phyloP scores from a whole-genome alignment of 1,284 basidiomycete genomes.

The Butyriboletus appendiculatus region DNA sequence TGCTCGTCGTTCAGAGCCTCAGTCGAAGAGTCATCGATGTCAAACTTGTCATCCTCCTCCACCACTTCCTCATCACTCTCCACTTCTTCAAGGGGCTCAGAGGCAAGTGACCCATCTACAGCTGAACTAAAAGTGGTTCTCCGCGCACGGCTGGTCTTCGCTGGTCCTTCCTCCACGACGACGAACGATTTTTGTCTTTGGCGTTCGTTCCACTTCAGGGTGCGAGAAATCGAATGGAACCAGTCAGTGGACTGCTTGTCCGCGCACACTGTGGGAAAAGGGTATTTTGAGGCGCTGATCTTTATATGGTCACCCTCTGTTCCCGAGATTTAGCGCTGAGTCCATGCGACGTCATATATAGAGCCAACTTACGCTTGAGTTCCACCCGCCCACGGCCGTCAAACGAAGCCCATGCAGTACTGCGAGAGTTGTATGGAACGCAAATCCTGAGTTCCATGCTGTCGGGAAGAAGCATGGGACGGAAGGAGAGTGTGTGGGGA shows the following conservation, averaged over 20 bases:
- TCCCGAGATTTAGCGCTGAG: slow-evolving; percentile 13
- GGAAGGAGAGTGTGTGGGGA: slow-evolving; percentile 97
- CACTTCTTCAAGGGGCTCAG: slow-evolving; percentile 42
- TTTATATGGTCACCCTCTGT: slow-evolving; percentile 99
- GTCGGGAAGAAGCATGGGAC: slow-evolving; percentile 97
- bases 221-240: slow-evolving; percentile 82
- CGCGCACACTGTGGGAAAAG: slow-evolving; percentile 98
- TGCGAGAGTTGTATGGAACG: slow-evolving; percentile 97
- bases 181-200: slow-evolving; percentile 97
- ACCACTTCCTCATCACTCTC: slow-evolving; percentile 44
- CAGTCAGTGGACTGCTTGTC: slow-evolving; percentile 98
- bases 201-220: slow-evolving; percentile 72
- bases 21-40: slow-evolving; percentile 85
- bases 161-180: slow-evolving; percentile 86
- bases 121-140: slow-evolving; percentile 14
- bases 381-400: slow-evolving; percentile 97
- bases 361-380: slow-evolving; percentile 75
- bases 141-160: slow-evolving; percentile 42
- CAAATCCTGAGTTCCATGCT: slow-evolving; percentile 98
- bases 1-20: slow-evolving; percentile 44
- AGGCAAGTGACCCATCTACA: slow-evolving; percentile 19
- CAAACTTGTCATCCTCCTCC: slow-evolving; percentile 76
- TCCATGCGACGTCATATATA: slow-evolving; percentile 1
- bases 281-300: slow-evolving; percentile 96
- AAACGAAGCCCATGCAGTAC: slow-evolving; percentile 99